Evolutionary conservation across 2,329 filamentous ascomycete species (phyloP).

Genomic region (Atkinsonella hypoxylon): DNA sequence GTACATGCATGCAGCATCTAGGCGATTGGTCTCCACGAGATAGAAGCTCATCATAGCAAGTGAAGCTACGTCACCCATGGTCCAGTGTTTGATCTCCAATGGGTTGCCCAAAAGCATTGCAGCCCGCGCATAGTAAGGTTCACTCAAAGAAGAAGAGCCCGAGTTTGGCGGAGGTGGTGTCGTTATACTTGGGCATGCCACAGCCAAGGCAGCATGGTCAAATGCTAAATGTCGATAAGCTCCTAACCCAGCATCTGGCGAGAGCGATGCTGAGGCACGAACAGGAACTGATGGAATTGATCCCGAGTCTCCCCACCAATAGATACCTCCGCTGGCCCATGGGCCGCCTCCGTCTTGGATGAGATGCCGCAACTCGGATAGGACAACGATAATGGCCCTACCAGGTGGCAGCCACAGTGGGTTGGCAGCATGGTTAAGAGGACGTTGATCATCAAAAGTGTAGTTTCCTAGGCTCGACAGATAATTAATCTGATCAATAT

Average conservation of each 20-base stretch:
- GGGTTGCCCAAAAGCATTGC: slow-evolving; percentile 33
- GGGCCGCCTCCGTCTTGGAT: slow-evolving; percentile 32
- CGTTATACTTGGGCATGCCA: slow-evolving; percentile 15
- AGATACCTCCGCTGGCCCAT: slow-evolving; percentile 33
- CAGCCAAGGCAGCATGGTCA: slow-evolving; percentile 33
- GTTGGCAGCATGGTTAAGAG: slow-evolving; percentile 26
- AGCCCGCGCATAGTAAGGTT: slow-evolving; percentile 33
- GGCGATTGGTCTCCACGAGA: slow-evolving; percentile 35
- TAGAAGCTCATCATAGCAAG: slow-evolving; percentile 37
- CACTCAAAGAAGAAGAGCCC: slow-evolving; percentile 23
- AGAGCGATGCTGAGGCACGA: slow-evolving; percentile 11
- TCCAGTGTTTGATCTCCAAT: slow-evolving; percentile 28
- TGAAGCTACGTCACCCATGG: slow-evolving; percentile 30
- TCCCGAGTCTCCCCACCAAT: slow-evolving; percentile 33
- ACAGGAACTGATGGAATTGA: slow-evolving; percentile 20
- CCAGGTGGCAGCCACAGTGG: slow-evolving; percentile 27
- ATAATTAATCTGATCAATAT: slow-evolving; percentile 16
- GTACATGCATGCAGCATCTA: slow-evolving; percentile 36
- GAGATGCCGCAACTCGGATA: slow-evolving; percentile 29
- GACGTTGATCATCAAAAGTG: slow-evolving; percentile 34
- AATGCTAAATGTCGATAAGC: slow-evolving; percentile 29
- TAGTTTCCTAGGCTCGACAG: slow-evolving; percentile 31
- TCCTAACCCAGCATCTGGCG: slow-evolving; percentile 13
- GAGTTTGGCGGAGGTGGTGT: slow-evolving; percentile 11
- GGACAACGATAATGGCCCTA: slow-evolving; percentile 24